Conservation (phyloP, 1,284 basidiomycete species). For the Phaffia rhodozyma region DNA sequence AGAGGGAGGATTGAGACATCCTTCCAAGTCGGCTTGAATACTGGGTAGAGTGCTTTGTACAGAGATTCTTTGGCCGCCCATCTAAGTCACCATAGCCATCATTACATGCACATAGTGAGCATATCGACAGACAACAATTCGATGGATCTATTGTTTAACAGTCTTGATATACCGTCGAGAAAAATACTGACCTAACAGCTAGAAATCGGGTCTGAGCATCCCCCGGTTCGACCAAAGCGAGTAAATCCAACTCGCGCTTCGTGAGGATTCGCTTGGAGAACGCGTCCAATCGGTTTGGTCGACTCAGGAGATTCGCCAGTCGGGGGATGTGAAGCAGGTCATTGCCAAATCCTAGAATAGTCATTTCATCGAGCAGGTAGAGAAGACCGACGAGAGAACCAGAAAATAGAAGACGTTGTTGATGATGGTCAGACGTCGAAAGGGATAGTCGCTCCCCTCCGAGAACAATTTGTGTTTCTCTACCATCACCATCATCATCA, state of each 20-base stretch:
- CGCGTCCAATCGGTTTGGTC: background rate
- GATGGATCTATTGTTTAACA: background rate
- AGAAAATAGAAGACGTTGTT: background rate
- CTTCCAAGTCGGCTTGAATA: slow-evolving; percentile 16
- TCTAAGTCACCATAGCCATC: slow-evolving; percentile 2
- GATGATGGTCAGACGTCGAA: background rate
- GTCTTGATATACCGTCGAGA: no score
- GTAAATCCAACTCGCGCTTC: background rate
- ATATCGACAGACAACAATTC: background rate
- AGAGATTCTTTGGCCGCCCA: slow-evolving; percentile 25
- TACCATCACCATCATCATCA: no score
- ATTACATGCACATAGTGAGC: background rate
- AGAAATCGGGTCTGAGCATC: background rate
- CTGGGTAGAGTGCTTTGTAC: slow-evolving; percentile 24
- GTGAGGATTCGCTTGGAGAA: slow-evolving; percentile 10
- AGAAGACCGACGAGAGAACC: no score
- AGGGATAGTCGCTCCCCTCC: no score
- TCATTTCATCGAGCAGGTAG: background rate
- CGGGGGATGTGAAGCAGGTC: slow-evolving; percentile 12
- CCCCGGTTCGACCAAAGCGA: background rate
- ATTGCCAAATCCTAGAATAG: slow-evolving; percentile 14
- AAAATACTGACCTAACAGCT: slow-evolving; percentile 1
- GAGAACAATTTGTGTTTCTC: no score
- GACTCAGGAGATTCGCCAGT: slow-evolving; percentile 2
- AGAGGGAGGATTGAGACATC: slow-evolving; percentile 17